Base-by-base conservation (phyloP, 768 basidiomycete genomes). In the Leccinellum albellum region DNA sequence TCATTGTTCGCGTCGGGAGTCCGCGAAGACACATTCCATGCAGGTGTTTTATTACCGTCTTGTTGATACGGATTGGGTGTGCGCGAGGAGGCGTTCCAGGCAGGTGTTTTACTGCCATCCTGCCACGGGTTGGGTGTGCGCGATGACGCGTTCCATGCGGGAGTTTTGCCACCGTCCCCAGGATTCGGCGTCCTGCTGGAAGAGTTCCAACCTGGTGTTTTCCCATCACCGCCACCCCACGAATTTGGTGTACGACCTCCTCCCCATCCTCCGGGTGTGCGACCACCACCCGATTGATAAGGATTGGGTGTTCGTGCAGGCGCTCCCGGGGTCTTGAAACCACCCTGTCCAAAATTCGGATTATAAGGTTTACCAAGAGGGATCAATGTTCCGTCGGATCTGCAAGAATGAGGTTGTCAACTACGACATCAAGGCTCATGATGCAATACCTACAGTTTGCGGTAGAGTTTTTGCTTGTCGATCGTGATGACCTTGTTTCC, bases 401-500 rank as follows among this genome's bases (percentile, higher is more conserved):
- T 88, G 42, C n/a, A 59, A 48, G 6, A 6, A 44, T 26, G 51
- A 44, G n/a, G 54, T 49, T 65, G 6, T 55, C 56, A 56, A 53
- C 23, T 58, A 51, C 24, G n/a, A 45, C 6, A 47, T 17, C 29
- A 55, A 24, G 23, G 6, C 12, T 55, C 32, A 49, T 15, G 31
- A 46, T 26, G 23, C 35, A 24, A n/a, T 47, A 80, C 89, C 67
- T 66, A 92, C 91, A 84, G 70, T 74, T 87, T 81, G 55, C 86
- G 80, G 60, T 83, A 80, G 20, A 96, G 72, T 66, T 90, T 91
- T 46, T 82, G 80, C 66, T 94, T 91, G 49, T 90, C 88, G 56
- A 98, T 86, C 37, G 87, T 87, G 56, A 99, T 86, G 21, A 94
- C 78, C 72, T 92, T 94, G 73, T 94, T 95, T 37, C 88, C 88